Evolutionary conservation across 352 stramenopile genomes (phyloP), one percentile per base, ranked within the genome.

Genomic region (Pythium vanterpoolii): DNA sequence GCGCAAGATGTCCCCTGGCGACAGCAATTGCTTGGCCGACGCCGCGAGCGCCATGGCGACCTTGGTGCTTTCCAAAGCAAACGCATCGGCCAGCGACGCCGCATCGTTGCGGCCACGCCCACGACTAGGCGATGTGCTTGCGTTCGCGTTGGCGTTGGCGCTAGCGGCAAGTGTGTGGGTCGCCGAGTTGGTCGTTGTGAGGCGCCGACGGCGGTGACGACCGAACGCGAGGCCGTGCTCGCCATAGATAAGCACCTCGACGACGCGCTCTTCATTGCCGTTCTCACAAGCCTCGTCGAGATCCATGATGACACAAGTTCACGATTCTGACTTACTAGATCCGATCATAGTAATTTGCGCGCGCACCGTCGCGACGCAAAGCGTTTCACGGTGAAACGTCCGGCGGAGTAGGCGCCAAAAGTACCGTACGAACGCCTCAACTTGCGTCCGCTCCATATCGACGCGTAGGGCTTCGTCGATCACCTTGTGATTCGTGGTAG

Each of bases 261-360:
- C 70, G 19, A 90, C 80, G 42, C 83, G 83, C 68, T 93, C 83
- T 53, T 93, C 83, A 49, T 93, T 93, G 51, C 83, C 83, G 60
- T 89, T 90, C 66, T 93, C 83, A 47, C 80, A 90, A 11, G 79
- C 81, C 59, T 93, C 83, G 50, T 85, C 85, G 31, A 93, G 64
- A 45, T 93, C 83, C 83, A 93, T 93, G 5, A 16, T n/a, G 34
- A 8, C 8, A 18, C 18, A 42, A 9, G 1, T 42, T 18, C 14
- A 40, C 3, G n/a, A 11, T 36, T 11, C 31, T 36, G 3, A 40
- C 1, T 16, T 18, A 16, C 34, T 42, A 7, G 8, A 13, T 18
- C 19, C 5, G 6, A 42, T 42, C 13, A 13, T 13, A n/a, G n/a
- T n/a, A n/a, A n/a, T n/a, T n/a, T n/a, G n/a, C n/a, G n/a, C n/a